Percentiles rank a stretch among this genome's conserved stretches.
These are phyloP conservation scores for Pythium monospermum DNA, from an alignment of 352 stramenopile species.

Conservation along the genomic window DNA sequence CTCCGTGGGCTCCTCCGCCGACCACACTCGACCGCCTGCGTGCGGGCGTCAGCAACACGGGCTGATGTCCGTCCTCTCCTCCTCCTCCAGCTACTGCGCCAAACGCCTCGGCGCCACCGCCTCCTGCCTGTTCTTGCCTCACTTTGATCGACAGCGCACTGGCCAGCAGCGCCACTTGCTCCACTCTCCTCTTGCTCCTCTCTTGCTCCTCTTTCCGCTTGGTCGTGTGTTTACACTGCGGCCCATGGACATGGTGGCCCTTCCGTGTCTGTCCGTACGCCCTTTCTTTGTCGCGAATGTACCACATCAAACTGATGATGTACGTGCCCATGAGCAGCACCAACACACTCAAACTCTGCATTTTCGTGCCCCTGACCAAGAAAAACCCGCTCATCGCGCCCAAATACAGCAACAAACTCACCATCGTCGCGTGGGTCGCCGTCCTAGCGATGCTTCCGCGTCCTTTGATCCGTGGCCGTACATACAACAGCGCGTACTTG, in stretches of 20 bases:
- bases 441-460: slow-evolving; percentile 78
- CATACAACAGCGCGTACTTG: slow-evolving; percentile 79
- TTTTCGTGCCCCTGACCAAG: slow-evolving; percentile 68
- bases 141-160: not conserved
- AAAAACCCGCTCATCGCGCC: slow-evolving; percentile 83
- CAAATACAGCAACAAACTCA: slow-evolving; percentile 78
- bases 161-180: not conserved
- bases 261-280: slow-evolving; percentile 40
- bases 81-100: no score
- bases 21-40: slow-evolving; percentile 27
- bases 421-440: slow-evolving; percentile 71
- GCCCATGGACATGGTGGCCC: slow-evolving; percentile 27
- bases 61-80: no score
- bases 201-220: slow-evolving; percentile 1
- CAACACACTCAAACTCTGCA: slow-evolving; percentile 63
- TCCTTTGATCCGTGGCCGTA: slow-evolving; percentile 80
- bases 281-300: slow-evolving; percentile 83
- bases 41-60: slow-evolving; percentile 30
- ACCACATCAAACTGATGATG: slow-evolving; percentile 74
- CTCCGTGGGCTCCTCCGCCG: slow-evolving; percentile 19
- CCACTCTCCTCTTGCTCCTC: not conserved
- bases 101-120: no score
- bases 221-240: slow-evolving; percentile 34
- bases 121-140: no score
- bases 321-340: slow-evolving; percentile 82